phyloP scores from a whole-genome alignment of 805 yeast species.

The Metschnikowia lachancei region DNA sequence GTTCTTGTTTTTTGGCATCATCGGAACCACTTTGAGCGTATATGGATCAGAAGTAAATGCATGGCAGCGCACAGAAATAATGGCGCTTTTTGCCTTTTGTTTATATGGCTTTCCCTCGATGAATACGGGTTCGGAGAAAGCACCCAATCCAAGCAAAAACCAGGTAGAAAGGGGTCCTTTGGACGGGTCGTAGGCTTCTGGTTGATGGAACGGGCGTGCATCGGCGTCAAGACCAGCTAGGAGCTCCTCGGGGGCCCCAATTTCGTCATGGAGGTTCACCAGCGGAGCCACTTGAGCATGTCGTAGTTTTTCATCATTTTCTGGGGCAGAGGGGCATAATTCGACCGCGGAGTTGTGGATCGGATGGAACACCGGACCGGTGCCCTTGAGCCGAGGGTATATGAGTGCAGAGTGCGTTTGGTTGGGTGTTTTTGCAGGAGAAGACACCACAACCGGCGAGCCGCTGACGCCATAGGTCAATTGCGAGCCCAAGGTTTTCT shows the following conservation, averaged over 20 bases:
- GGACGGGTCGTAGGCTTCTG: slow-evolving; percentile 12
- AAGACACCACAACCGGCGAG: slow-evolving; percentile 10
- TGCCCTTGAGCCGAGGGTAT: slow-evolving; percentile 15
- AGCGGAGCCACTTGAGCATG: not conserved
- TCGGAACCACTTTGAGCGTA: slow-evolving; percentile 11
- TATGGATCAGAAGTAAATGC: slow-evolving; percentile 10
- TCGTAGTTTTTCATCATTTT: slow-evolving; percentile 2
- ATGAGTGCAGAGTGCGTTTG: slow-evolving; percentile 2
- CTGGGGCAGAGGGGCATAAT: slow-evolving; percentile 1
- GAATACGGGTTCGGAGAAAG: slow-evolving; percentile 10
- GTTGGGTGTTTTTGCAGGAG: not conserved
- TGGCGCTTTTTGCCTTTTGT: slow-evolving; percentile 6
- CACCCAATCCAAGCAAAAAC: slow-evolving; percentile 15
- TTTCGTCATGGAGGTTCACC: slow-evolving; percentile 4
- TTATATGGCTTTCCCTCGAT: slow-evolving; percentile 6
- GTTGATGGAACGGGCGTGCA: slow-evolving; percentile 11
- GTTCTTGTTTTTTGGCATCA: slow-evolving; percentile 15
- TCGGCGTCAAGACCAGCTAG: slow-evolving; percentile 12
- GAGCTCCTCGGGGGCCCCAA: slow-evolving; percentile 1
- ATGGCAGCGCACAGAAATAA: slow-evolving; percentile 11
- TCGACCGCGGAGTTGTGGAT: slow-evolving; percentile 13
- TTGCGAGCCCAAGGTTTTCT: slow-evolving; percentile 16
- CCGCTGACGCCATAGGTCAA: slow-evolving; percentile 20
- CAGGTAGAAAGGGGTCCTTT: slow-evolving; percentile 11
- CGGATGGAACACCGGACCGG: slow-evolving; percentile 12